These are phyloP conservation scores for Trypanosoma grayi DNA, from an alignment of 208 protist genomes.

Conservation along the genomic window DNA sequence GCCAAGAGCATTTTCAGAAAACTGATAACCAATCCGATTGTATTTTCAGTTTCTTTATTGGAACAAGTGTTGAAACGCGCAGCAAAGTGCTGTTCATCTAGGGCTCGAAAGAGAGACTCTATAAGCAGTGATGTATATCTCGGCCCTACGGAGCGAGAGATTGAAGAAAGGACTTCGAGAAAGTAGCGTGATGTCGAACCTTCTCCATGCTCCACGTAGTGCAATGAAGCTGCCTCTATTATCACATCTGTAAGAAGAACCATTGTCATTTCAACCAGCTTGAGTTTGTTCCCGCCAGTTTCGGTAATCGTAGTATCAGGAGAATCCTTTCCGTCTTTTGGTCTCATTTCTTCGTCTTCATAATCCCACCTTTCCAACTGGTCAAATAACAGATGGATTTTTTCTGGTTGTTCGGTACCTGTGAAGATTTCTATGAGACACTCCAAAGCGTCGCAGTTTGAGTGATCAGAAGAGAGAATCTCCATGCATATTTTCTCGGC, in stretches of 20 bases:
- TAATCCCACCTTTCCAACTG: conserved; percentile 32
- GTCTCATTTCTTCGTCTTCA: conserved; percentile 13
- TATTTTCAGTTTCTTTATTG: conserved; percentile 9
- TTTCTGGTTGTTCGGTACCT: conserved; percentile 33
- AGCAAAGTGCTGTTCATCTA: conserved; percentile 70
- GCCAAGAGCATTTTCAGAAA: conserved; percentile 73
- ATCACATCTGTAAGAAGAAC: conserved; percentile 66
- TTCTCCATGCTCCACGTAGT: conserved; percentile 55
- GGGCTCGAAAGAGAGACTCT: conserved; percentile 42
- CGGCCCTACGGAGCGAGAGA: conserved; percentile 33
- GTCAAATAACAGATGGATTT: conserved; percentile 52
- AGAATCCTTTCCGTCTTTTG: not conserved
- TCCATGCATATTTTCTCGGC: conserved; percentile 41
- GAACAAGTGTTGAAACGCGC: conserved; percentile 28
- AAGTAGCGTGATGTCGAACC: conserved; percentile 69
- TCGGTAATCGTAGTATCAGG: not conserved
- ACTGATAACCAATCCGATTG: conserved; percentile 48
- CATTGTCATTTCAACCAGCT: conserved; percentile 45
- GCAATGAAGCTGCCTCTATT: conserved; percentile 43
- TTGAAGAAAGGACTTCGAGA: conserved; percentile 39
- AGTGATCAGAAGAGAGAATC: conserved; percentile 44
- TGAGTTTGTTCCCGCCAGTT: conserved; percentile 7
- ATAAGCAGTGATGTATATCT: conserved; percentile 44
- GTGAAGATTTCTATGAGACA: conserved; percentile 73
- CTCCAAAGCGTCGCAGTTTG: conserved; percentile 67